phyloP scores from a whole-genome alignment of 1,284 basidiomycete species.

The Cystobasidium sp. region DNA sequence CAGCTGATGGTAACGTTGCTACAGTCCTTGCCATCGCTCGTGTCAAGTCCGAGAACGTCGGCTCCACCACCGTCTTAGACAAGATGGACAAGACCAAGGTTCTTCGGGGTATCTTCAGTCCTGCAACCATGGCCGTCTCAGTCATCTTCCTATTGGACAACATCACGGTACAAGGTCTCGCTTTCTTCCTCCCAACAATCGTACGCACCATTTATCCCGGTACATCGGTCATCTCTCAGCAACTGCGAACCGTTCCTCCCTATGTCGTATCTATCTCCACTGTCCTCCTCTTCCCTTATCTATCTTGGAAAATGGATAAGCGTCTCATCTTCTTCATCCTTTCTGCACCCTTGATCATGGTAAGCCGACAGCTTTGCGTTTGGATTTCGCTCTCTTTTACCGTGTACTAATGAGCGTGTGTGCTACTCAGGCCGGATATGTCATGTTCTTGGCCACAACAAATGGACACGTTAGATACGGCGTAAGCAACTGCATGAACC shows the following conservation, averaged over 20 bases:
- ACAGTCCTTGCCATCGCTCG: slow-evolving; percentile 49
- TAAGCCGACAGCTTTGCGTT: slow-evolving; percentile 51
- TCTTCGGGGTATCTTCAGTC: slow-evolving; percentile 49
- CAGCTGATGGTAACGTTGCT: slow-evolving; percentile 13
- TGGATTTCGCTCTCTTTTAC: slow-evolving; percentile 9
- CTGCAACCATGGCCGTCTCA: slow-evolving; percentile 49
- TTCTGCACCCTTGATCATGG: slow-evolving; percentile 53
- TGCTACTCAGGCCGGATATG: slow-evolving; percentile 50
- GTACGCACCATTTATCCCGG: slow-evolving; percentile 57
- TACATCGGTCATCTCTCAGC: slow-evolving; percentile 54
- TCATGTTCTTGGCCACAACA: slow-evolving; percentile 51
- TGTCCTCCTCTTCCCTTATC: slow-evolving; percentile 50
- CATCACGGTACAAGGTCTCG: slow-evolving; percentile 52
- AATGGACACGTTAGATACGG: slow-evolving; percentile 53
- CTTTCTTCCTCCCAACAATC: slow-evolving; percentile 56
- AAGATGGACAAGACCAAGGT: slow-evolving; percentile 50
- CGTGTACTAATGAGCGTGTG: slow-evolving; percentile 13
- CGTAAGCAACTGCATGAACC: slow-evolving; percentile 21
- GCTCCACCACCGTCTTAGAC: slow-evolving; percentile 54
- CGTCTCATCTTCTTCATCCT: slow-evolving; percentile 53
- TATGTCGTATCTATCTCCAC: slow-evolving; percentile 53
- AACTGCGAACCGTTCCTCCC: slow-evolving; percentile 55
- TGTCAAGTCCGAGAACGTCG: slow-evolving; percentile 57
- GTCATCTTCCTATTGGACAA: slow-evolving; percentile 58
- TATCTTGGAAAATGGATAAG: slow-evolving; percentile 54